Conservation (phyloP, 306 rosid genomes). For the Malus sieversii region DNA sequence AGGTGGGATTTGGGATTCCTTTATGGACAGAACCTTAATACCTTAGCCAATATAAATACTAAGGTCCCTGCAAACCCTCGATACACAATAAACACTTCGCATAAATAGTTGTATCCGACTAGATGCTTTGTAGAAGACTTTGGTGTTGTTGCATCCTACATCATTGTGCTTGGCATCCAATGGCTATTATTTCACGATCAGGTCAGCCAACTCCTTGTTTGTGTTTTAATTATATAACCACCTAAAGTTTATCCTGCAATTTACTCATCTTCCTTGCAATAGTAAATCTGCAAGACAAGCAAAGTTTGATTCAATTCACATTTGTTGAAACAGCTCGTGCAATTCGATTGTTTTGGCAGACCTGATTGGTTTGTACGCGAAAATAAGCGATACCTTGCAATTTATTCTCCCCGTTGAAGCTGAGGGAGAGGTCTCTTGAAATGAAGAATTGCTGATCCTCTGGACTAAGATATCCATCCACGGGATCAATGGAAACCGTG, state of each 20-base stretch:
- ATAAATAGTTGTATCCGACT: too few relatives aligned
- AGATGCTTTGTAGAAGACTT: too few relatives aligned
- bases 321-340: neutral
- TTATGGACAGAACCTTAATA: too few relatives aligned
- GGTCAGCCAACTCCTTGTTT: too few relatives aligned
- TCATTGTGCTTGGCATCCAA: too few relatives aligned
- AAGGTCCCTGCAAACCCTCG: too few relatives aligned
- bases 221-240: too few relatives aligned
- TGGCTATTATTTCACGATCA: too few relatives aligned
- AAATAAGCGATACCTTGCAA: conserved; percentile 70
- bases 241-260: conserved; percentile 7
- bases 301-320: neutral
- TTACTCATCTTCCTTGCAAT: conserved; percentile 93
- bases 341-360: neutral
- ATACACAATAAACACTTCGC: too few relatives aligned
- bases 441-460: conserved; percentile 76
- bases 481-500: conserved; percentile 53
- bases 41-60: too few relatives aligned
- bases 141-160: too few relatives aligned
- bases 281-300: conserved; percentile 58
- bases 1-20: too few relatives aligned
- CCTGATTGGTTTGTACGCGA: neutral
- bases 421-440: conserved; percentile 55
- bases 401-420: conserved; percentile 62
- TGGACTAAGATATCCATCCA: conserved; percentile 73